Evolutionary conservation across 352 stramenopile species (phyloP).

Genomic region (Globisporangium yorkense): DNA sequence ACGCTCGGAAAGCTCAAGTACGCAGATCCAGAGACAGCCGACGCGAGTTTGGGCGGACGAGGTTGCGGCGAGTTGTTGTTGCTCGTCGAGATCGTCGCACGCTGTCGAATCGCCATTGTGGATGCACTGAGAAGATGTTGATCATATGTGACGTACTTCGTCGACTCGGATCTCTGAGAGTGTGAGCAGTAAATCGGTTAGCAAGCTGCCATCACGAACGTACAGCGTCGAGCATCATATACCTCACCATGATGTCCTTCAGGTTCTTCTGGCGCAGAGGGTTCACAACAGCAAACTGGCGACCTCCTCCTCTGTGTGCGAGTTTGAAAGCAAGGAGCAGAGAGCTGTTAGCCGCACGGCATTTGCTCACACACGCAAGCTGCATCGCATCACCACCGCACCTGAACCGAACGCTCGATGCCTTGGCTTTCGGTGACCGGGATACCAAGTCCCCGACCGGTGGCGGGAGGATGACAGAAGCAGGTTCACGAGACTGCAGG

Average conservation of each 20-base stretch:
- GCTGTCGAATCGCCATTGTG: conserved; percentile 44
- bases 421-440: conserved; percentile 41
- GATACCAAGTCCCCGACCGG: conserved; percentile 30
- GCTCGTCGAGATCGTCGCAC: conserved; percentile 15
- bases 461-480: conserved; percentile 29
- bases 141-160: conserved; percentile 33
- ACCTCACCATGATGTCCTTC: conserved; percentile 34
- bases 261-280: conserved; percentile 12
- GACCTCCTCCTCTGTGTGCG: conserved; percentile 32
- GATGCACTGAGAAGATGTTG: conserved; percentile 52
- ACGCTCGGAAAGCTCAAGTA: conserved; percentile 43
- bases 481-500: conserved; percentile 5
- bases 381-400: conserved; percentile 6
- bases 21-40: conserved; percentile 10
- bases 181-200: not conserved
- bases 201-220: not conserved
- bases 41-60: conserved; percentile 4
- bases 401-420: conserved; percentile 40
- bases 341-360: not conserved
- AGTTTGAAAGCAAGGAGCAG: not conserved
- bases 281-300: conserved; percentile 49
- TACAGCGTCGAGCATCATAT: no score
- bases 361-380: not conserved
- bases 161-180: conserved; percentile 26
- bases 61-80: conserved; percentile 3